These are phyloP conservation scores for Guyanaporus albipodus DNA, from an alignment of 768 basidiomycete genomes.

Conservation along the genomic window DNA sequence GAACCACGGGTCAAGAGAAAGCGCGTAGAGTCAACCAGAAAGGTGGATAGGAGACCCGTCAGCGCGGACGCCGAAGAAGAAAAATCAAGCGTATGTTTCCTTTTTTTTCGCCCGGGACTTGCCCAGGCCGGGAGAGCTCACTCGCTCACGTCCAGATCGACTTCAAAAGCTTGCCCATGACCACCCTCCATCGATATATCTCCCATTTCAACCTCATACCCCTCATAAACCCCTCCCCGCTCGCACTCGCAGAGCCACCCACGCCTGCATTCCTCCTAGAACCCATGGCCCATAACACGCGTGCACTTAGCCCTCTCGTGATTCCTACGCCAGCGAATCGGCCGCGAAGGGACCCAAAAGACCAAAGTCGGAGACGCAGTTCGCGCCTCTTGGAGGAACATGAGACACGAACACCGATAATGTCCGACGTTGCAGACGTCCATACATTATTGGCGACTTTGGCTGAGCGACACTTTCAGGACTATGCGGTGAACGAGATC, in stretches of 20 bases:
- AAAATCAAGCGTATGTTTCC: conserved; percentile 28
- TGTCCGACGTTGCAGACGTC: conserved; percentile 67
- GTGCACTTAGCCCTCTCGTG: conserved; percentile 47
- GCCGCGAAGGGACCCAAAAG: conserved; percentile 65
- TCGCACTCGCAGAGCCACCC: conserved; percentile 64
- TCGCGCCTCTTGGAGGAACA: conserved; percentile 69
- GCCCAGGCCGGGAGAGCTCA: conserved; percentile 6
- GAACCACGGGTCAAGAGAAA: conserved; percentile 74
- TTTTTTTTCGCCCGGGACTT: not conserved
- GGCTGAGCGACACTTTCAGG: conserved; percentile 71
- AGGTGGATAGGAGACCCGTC: conserved; percentile 38
- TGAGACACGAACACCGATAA: conserved; percentile 54
- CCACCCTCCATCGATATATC: conserved; percentile 68
- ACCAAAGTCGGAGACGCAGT: conserved; percentile 58
- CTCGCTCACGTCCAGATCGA: conserved; percentile 52
- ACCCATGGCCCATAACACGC: conserved; percentile 41
- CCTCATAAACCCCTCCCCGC: conserved; percentile 63
- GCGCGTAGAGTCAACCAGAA: conserved; percentile 47
- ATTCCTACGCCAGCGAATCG: conserved; percentile 62
- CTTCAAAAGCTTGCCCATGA: conserved; percentile 64
- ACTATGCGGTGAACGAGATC: conserved; percentile 61
- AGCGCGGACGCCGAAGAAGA: conserved; percentile 30
- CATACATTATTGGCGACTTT: conserved; percentile 63
- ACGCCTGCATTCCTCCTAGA: conserved; percentile 59
- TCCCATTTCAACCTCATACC: conserved; percentile 71